These are phyloP conservation scores for Naegleria gruberi DNA, from an alignment of 208 protist species.

Conservation along the genomic window DNA sequence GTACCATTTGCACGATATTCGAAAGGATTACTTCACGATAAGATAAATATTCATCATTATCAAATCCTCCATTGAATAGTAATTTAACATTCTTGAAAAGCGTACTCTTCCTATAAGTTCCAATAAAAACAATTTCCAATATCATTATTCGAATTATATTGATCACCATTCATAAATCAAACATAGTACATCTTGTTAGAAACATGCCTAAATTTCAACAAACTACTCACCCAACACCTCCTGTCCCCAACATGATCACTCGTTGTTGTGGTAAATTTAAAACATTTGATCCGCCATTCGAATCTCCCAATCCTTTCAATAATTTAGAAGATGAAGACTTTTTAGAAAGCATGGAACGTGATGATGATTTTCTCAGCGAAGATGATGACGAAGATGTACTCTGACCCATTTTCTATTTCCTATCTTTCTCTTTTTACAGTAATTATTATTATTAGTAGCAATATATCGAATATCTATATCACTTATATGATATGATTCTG, in stretches of 20 bases:
- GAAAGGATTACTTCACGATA: constrained; percentile 8
- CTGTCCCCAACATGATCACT: not conserved
- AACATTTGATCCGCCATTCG: too few relatives aligned
- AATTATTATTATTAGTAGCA: too few relatives aligned
- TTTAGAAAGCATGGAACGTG: too few relatives aligned
- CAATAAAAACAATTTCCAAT: not conserved
- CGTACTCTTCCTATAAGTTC: constrained; percentile 30
- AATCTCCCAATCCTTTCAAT: too few relatives aligned
- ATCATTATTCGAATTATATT: too few relatives aligned
- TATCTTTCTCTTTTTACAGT: too few relatives aligned
- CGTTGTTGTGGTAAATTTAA: not conserved
- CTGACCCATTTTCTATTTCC: too few relatives aligned
- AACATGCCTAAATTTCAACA: constrained; percentile 22
- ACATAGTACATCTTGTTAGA: not conserved
- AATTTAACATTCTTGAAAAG: constrained; percentile 29
- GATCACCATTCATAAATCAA: not conserved
- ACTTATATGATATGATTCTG: too few relatives aligned
- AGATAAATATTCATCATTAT: not conserved
- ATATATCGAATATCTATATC: too few relatives aligned
- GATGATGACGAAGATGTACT: too few relatives aligned
- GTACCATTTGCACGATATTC: not conserved
- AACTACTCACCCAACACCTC: not conserved
- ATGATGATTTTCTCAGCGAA: too few relatives aligned
- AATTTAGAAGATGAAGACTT: too few relatives aligned
- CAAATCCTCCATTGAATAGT: not conserved